These are phyloP conservation scores for Ophiostoma ulmi DNA, from an alignment of 2,329 filamentous ascomycete species.

Conservation along the genomic window DNA sequence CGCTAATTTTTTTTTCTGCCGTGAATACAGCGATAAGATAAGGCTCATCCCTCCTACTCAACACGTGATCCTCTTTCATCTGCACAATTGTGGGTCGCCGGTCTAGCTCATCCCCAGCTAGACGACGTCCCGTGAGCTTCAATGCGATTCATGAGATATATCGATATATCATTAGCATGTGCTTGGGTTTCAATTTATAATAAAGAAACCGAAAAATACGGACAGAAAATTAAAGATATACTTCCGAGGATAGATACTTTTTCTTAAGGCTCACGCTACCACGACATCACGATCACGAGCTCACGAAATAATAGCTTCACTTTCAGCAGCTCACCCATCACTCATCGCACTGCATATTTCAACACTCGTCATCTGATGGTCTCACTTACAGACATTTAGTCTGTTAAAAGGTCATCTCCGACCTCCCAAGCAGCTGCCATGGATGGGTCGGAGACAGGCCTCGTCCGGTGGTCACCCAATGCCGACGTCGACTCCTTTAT, in stretches of 20 bases:
- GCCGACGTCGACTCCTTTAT: constrained; percentile 55
- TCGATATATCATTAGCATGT: background rate
- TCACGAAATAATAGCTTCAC: constrained; percentile 10
- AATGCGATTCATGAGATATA: background rate
- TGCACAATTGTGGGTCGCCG: background rate
- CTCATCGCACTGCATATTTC: background rate
- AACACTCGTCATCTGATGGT: background rate
- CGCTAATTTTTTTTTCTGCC: constrained; percentile 12
- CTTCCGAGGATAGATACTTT: background rate
- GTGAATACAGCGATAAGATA: constrained; percentile 2
- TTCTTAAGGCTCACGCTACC: background rate
- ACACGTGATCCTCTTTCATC: constrained; percentile 1
- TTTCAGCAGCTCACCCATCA: background rate
- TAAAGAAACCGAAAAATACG: background rate
- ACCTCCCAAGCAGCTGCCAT: constrained; percentile 34
- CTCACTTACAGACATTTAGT: background rate
- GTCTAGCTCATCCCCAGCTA: background rate
- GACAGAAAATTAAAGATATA: background rate
- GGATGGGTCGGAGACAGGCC: constrained; percentile 57
- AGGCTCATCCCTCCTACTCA: background rate
- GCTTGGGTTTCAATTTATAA: background rate
- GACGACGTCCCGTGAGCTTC: constrained; percentile 4
- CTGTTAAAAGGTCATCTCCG: background rate
- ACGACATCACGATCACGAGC: constrained; percentile 1
- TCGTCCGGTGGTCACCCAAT: constrained; percentile 63